Percentiles rank a stretch among this genome's conserved stretches.
phyloP scores from a whole-genome alignment of 768 basidiomycete genomes.

The Leccinum fibrillosum region DNA sequence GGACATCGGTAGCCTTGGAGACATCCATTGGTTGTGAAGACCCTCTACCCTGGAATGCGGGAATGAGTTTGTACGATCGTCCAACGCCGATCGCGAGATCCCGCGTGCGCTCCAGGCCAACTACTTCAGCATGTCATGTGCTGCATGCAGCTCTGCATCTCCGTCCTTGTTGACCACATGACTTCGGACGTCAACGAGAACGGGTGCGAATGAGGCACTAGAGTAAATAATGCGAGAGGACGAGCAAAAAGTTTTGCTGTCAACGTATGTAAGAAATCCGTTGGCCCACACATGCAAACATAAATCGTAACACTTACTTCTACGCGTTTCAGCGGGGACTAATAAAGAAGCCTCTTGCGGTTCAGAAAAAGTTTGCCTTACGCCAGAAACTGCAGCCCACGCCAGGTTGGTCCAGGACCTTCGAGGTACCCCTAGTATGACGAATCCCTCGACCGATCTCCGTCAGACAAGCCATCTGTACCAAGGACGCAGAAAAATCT shows the following conservation, averaged over 20 bases:
- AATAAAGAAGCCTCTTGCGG: constrained; percentile 37
- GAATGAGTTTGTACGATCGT: constrained; percentile 47
- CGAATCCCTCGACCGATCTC: constrained; percentile 43
- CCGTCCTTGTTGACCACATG: constrained; percentile 76
- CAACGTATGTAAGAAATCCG: background rate
- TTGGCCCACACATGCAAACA: background rate
- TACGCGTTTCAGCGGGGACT: constrained; percentile 63
- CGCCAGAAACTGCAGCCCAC: constrained; percentile 41
- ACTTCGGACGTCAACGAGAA: constrained; percentile 55
- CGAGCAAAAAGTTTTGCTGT: constrained; percentile 64
- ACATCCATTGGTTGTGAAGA: background rate
- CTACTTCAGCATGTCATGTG: constrained; percentile 71
- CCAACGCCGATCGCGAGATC: constrained; percentile 62
- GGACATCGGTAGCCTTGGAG: constrained; percentile 16
- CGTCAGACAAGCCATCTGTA: constrained; percentile 38
- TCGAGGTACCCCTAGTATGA: constrained; percentile 35
- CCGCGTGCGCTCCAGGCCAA: constrained; percentile 72
- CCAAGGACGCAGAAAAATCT: constrained; percentile 51
- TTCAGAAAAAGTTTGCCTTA: constrained; percentile 27
- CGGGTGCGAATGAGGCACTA: constrained; percentile 49
- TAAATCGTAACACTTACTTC: constrained; percentile 47
- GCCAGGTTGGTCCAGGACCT: constrained; percentile 65
- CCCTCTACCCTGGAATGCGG: constrained; percentile 41
- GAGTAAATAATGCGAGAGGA: constrained; percentile 66
- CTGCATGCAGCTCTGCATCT: constrained; percentile 65